Evolutionary conservation across 129 eudicot genomes (phyloP).

Genomic region (Sambucus nigra): DNA sequence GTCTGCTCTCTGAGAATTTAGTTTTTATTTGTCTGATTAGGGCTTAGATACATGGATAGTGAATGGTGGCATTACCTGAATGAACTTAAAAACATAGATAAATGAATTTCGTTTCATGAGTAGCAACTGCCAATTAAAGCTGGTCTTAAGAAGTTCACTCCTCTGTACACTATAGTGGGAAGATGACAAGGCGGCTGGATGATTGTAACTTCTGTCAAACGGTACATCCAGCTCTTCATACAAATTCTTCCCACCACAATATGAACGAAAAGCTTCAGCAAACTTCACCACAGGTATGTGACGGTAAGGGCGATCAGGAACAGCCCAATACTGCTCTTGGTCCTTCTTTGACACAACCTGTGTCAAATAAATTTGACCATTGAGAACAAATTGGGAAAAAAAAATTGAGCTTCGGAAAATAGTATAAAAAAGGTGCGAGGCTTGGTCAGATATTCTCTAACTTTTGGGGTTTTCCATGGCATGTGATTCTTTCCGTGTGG

Average conservation of each 20-base stretch:
- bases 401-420: no score
- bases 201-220: constrained; percentile 66
- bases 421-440: no score
- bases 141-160: constrained; percentile 67
- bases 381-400: no score
- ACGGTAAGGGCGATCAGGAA: constrained; percentile 43
- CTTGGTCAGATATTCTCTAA: no score
- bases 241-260: constrained; percentile 54
- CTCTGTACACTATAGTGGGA: constrained; percentile 64
- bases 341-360: constrained; percentile 92
- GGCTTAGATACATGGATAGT: background rate
- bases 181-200: constrained; percentile 92
- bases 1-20: background rate
- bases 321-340: constrained; percentile 91
- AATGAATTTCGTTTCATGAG: constrained; percentile 90
- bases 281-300: constrained; percentile 70
- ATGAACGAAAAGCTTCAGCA: constrained; percentile 71
- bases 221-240: constrained; percentile 55
- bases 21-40: background rate
- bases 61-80: constrained; percentile 56
- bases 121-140: constrained; percentile 73
- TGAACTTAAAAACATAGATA: constrained; percentile 79
- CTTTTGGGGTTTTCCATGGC: no score
- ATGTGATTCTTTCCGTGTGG: no score
- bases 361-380: background rate